Evolutionary conservation across 75 land plant genomes (phyloP), one percentile per base, ranked within the genome.

Genomic region (Sequoia sempervirens): DNA sequence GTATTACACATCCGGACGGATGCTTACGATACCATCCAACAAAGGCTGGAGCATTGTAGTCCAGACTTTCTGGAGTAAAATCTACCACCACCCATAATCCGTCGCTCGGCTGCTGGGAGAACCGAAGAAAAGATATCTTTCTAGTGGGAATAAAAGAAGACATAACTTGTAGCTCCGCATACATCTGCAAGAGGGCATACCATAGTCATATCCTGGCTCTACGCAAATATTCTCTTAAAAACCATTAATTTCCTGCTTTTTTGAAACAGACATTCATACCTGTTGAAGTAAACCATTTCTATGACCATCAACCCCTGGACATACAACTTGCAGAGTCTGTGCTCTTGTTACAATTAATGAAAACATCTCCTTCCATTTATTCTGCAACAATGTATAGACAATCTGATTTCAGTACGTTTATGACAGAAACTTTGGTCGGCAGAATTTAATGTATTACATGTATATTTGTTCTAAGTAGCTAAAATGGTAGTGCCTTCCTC

Each of bases 161-260:
- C 38, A 95, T 91, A 76, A 91, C 91, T 70, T 91, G 93, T 69
- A 95, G 58, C 83, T 94, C 96, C 72, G 86, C 94, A 85, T 92
- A 88, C 92, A 95, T 94, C 96, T 94, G 85, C 79, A 23, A 81
- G 69, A 23, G 58, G 32, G 7, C 52, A 74, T 20, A 79, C 12
- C 4, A 74, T 36, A 34, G 20, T 17, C 0, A 75, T 79, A 38
- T 3, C 38, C 8, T 17, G 64, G 41, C 37, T 53, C n/a, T 30
- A 14, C 11, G 23, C 18, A 41, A 61, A 84, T 9, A 83, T 72
- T 18, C 26, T 15, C 78, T 34, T 12, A 30, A n/a, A 58, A 41
- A n/a, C 36, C 58, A 83, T 80, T 17, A 28, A 85, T 28, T 2
- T 83, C 0, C 64, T n/a, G 3, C 52, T 40, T 37, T 85, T 47